A percentile compares a stretch with the other conserved stretches of the same genome.
Evolutionary conservation across 78 protist species (phyloP).

Genomic region (Guillardia theta): DNA sequence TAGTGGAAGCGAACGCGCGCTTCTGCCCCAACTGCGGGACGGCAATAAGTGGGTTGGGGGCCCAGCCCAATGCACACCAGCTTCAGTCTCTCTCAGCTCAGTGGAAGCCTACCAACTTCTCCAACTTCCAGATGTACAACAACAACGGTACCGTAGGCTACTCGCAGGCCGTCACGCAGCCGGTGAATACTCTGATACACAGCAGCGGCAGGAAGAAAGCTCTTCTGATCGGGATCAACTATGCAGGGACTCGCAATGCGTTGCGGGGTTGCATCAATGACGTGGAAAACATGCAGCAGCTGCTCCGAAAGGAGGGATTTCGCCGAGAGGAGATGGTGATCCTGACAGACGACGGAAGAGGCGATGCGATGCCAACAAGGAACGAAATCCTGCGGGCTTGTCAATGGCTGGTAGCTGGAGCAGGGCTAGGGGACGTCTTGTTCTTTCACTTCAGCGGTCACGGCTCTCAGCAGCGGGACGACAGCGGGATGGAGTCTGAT

Average conservation of each 20-base stretch:
- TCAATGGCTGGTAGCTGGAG: neutral
- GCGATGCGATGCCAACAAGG: neutral
- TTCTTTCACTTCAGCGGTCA: neutral
- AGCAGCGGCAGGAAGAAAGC: neutral
- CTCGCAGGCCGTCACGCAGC: neutral
- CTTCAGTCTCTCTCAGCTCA: too few species aligned
- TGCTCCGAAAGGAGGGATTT: neutral
- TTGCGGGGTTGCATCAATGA: constrained; percentile 11
- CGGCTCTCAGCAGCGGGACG: constrained; percentile 12
- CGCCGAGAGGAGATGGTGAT: neutral
- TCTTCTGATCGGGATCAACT: neutral
- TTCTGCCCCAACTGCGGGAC: neutral
- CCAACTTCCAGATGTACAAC: neutral
- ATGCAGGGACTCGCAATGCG: neutral
- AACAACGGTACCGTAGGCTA: neutral
- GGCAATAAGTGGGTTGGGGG: too few species aligned
- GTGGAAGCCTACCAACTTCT: neutral
- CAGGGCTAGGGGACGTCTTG: neutral
- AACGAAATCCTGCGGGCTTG: neutral
- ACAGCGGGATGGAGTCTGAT: constrained; percentile 47
- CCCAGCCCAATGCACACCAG: too few species aligned
- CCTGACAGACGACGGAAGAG: neutral
- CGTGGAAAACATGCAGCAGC: neutral
- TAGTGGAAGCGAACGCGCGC: neutral
- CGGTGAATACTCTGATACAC: neutral